A percentile compares a stretch with the other conserved stretches of the same genome.
These are phyloP conservation scores for Tetrahymena malaccensis DNA, from an alignment of 73 alveolate genomes.

Conservation along the genomic window DNA sequence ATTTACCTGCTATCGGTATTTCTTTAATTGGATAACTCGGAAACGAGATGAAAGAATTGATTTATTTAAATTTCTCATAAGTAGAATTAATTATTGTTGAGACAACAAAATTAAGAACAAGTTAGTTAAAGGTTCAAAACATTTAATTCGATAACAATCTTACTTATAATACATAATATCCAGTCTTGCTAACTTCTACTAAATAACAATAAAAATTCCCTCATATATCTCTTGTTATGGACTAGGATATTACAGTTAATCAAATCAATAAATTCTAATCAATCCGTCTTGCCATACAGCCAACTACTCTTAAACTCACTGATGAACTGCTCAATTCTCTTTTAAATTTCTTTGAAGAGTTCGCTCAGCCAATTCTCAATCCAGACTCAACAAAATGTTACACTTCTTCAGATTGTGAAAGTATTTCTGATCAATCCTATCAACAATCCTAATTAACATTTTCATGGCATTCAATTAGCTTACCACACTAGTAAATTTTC, in stretches of 20 bases:
- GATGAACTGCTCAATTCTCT: constrained; percentile 11
- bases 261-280: constrained; percentile 1
- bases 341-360: constrained; percentile 8
- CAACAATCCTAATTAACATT: not conserved
- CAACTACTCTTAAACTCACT: constrained; percentile 20
- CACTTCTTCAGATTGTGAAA: not conserved
- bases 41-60: constrained; percentile 15
- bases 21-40: constrained; percentile 27
- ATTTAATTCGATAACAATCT: constrained; percentile 35
- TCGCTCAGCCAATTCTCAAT: not conserved
- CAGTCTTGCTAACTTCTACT: constrained; percentile 42
- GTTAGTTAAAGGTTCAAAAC: constrained; percentile 10
- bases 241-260: constrained; percentile 10
- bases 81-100: constrained; percentile 7
- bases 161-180: constrained; percentile 24
- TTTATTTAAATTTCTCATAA: constrained; percentile 12
- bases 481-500: not conserved
- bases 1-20: constrained; percentile 13
- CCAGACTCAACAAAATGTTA: not conserved
- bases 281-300: constrained; percentile 9
- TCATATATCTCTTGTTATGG: constrained; percentile 14
- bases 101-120: constrained; percentile 9
- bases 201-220: constrained; percentile 1
- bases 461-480: not conserved
- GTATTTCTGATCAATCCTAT: not conserved